Conservation (phyloP, 2,329 filamentous ascomycete species). For the Botryotinia calthae region DNA sequence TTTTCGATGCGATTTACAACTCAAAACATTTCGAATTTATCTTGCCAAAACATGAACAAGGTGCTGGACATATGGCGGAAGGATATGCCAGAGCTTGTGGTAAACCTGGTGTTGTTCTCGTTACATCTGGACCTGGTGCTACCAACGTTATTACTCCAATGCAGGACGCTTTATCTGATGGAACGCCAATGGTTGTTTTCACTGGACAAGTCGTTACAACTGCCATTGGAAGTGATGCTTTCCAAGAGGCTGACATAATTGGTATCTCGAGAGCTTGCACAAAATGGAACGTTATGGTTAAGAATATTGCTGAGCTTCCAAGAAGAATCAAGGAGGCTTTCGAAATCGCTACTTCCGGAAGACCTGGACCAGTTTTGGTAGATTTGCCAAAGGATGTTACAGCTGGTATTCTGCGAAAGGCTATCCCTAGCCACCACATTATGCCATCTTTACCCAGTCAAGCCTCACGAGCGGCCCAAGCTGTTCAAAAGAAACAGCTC, state of each 20-base stretch:
- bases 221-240: slow-evolving; percentile 91
- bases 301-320: slow-evolving; percentile 89
- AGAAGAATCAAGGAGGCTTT: slow-evolving; percentile 96
- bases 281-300: slow-evolving; percentile 99
- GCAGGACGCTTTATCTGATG: slow-evolving; percentile 93
- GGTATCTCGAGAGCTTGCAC: slow-evolving; percentile 94
- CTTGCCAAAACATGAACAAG: slow-evolving; percentile 93
- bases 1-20: slow-evolving; percentile 99
- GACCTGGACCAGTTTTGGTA: slow-evolving; percentile 91
- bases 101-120: slow-evolving; percentile 91
- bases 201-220: slow-evolving; percentile 86
- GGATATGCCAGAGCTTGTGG: slow-evolving; percentile 93
- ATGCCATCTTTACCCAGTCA: slow-evolving; percentile 77
- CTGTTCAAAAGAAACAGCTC: slow-evolving; percentile 70
- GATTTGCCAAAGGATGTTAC: slow-evolving; percentile 97
- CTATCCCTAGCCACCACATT: slow-evolving; percentile 66
- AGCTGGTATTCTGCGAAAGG: slow-evolving; percentile 74
- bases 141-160: slow-evolving; percentile 97
- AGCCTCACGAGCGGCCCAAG: slow-evolving; percentile 76
- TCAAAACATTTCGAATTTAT: slow-evolving; percentile 96
- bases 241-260: slow-evolving; percentile 93
- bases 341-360: slow-evolving; percentile 91
- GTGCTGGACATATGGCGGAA: slow-evolving; percentile 97
- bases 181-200: slow-evolving; percentile 95
- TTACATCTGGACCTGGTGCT: slow-evolving; percentile 93